Percentiles rank a stretch among this genome's conserved stretches.
Evolutionary conservation across 306 rosid genomes (phyloP).

Genomic region (Vigna trinervia): DNA sequence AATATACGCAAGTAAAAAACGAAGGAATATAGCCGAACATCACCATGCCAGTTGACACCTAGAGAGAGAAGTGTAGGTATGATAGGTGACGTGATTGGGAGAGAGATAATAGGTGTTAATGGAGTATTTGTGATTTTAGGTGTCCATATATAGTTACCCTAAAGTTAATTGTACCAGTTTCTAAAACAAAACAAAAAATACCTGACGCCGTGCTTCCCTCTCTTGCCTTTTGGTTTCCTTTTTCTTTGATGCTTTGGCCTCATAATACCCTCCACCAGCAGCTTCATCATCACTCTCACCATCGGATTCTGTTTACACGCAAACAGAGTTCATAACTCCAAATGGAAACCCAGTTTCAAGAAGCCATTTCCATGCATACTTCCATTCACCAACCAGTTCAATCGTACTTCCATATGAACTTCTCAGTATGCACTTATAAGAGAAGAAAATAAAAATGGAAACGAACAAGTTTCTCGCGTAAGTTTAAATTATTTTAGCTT

Average conservation of each 20-base stretch:
- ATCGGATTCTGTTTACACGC: constrained; percentile 59
- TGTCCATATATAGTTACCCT: background rate
- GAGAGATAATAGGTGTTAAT: background rate
- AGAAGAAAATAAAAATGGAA: background rate
- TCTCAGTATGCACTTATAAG: background rate
- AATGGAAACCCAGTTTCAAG: constrained; percentile 34
- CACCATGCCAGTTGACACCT: background rate
- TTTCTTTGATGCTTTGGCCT: constrained; percentile 67
- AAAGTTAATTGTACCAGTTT: background rate
- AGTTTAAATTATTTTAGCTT: background rate
- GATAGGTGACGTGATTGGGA: background rate
- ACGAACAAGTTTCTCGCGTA: background rate
- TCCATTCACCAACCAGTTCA: constrained; percentile 19
- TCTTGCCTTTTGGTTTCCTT: constrained; percentile 89
- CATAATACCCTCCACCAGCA: constrained; percentile 59
- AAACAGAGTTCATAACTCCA: constrained; percentile 35
- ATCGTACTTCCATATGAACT: constrained; percentile 18
- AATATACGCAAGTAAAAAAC: constrained; percentile 5
- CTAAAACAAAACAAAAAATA: constrained; percentile 15
- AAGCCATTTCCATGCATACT: background rate
- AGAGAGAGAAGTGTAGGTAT: background rate
- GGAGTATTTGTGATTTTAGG: background rate
- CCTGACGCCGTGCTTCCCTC: constrained; percentile 92
- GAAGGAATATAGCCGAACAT: background rate
- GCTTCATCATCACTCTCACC: constrained; percentile 84